Percentiles rank a stretch among this genome's conserved stretches.
Conservation (phyloP, 1,139 yeast species). For the Yamadazyma spencermartinsiae region DNA sequence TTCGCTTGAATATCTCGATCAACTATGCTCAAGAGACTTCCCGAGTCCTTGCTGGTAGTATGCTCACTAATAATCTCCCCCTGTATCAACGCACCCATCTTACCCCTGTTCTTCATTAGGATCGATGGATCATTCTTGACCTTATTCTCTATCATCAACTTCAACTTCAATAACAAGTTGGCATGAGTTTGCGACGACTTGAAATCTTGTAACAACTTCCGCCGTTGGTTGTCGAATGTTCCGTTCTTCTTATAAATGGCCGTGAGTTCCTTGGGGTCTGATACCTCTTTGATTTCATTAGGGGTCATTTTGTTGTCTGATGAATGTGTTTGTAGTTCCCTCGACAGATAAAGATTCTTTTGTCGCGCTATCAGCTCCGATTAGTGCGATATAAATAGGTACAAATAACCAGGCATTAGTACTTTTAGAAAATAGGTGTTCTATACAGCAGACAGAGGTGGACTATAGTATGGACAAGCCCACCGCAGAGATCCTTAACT, state of each 20-base stretch:
- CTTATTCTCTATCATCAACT: conserved; percentile 46
- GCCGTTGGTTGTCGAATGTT: conserved; percentile 48
- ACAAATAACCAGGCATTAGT: no score
- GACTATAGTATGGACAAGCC: background rate
- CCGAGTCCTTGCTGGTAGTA: conserved; percentile 10
- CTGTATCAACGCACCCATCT: conserved; percentile 54
- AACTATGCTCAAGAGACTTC: conserved; percentile 36
- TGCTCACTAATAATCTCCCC: conserved; percentile 42
- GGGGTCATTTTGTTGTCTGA: background rate
- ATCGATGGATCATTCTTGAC: conserved; percentile 51
- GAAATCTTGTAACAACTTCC: conserved; percentile 44
- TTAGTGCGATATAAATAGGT: no score
- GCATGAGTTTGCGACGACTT: conserved; percentile 43
- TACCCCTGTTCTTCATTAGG: conserved; percentile 50
- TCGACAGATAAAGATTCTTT: no score
- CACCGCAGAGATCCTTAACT: conserved; percentile 13
- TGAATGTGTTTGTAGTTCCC: no score
- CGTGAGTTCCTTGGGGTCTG: conserved; percentile 43
- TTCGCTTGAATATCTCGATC: conserved; percentile 50
- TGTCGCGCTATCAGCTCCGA: no score
- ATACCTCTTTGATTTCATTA: conserved; percentile 8
- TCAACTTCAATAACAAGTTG: conserved; percentile 41
- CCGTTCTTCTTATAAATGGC: conserved; percentile 52
- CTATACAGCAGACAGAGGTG: no score
- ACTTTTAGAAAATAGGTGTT: no score